Base-by-base conservation (phyloP, 1,284 basidiomycete genomes). In the Cryptococcus sp. region DNA sequence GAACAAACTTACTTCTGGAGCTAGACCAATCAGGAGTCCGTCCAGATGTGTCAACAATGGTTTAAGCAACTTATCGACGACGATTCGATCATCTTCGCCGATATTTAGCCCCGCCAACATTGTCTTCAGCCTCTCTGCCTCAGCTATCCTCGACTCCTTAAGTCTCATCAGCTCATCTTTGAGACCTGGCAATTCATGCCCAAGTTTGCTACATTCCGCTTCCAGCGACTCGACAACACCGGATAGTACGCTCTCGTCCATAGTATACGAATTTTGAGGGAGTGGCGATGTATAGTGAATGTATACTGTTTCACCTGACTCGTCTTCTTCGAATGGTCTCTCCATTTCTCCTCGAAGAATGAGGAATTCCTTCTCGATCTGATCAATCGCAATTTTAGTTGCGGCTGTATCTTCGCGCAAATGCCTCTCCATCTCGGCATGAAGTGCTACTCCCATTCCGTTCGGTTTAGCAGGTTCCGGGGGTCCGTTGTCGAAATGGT, bases 361-460 rank as follows among this genome's bases (percentile, higher is more conserved):
- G 7, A 19, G 4, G 14, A 39, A 19, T 14, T 39, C 36, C 36
- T 57, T 55, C 19, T 68, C 63, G 16, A 69, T 43, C 14, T 52
- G 52, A 0, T 58, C 59, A 22, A 68, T 63, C 0, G 63, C 63
- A 2, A 60, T 60, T 48, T 66, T 63, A 0, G 68, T 70, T 31
- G 49, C 41, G 1, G 61, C 66, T 10, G 70, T 45, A 25, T 73
- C 70, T 21, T 70, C 68, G 28, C 63, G 62, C 13, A 73, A 50
- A 16, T 62, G 46, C 46, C 62, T 57, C 52, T 71, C 69, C 52
- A 71, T 66, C 51, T 73, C 70, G 22, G 62, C 55, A 49, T 67
- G 68, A 53, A 71, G 56, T 2, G 64, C 62, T 1, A 66, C 59
- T 16, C 36, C 36, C 18, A n/a, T 19, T 39, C 36, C 36, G 45